These are phyloP conservation scores for Thermothielavioides terrestris DNA, from an alignment of 495 filamentous ascomycete species.

Conservation along the genomic window DNA sequence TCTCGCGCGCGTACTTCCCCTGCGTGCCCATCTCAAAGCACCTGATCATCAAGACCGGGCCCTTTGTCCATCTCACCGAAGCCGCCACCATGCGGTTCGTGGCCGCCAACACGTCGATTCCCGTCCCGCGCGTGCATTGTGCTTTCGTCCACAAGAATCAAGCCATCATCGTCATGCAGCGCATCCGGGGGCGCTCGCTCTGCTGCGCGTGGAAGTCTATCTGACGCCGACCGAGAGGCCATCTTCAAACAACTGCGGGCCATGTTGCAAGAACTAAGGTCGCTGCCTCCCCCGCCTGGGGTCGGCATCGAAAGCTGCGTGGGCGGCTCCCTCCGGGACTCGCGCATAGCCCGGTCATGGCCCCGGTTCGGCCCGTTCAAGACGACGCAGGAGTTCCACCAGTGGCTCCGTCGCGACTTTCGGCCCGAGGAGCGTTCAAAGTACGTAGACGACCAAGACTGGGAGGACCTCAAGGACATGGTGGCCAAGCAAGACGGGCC, in stretches of 20 bases:
- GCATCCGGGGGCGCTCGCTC: background rate
- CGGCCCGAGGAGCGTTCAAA: background rate
- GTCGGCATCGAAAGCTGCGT: background rate
- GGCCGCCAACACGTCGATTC: background rate
- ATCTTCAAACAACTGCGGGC: background rate
- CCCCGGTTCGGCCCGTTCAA: slow-evolving; percentile 7
- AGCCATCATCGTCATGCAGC: slow-evolving; percentile 8
- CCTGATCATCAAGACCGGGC: background rate
- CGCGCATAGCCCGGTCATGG: background rate
- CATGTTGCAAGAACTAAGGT: slow-evolving; percentile 1
- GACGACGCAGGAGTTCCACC: slow-evolving; percentile 7
- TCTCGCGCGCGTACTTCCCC: background rate
- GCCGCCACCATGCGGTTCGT: background rate
- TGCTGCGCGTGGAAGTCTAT: no score
- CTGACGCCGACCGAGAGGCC: background rate
- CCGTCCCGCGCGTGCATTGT: slow-evolving; percentile 1
- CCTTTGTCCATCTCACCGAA: slow-evolving; percentile 3
- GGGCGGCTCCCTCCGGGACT: slow-evolving; percentile 5
- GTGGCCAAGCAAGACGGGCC: background rate
- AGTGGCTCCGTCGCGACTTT: background rate
- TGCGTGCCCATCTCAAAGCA: background rate
- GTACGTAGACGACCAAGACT: background rate
- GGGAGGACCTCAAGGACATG: slow-evolving; percentile 3
- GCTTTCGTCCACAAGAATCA: slow-evolving; percentile 8
- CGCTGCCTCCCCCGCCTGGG: background rate